A percentile compares a stretch with the other conserved stretches of the same genome.
phyloP scores from a whole-genome alignment of 23 red algal species.

The Gracilaria gracilis region DNA sequence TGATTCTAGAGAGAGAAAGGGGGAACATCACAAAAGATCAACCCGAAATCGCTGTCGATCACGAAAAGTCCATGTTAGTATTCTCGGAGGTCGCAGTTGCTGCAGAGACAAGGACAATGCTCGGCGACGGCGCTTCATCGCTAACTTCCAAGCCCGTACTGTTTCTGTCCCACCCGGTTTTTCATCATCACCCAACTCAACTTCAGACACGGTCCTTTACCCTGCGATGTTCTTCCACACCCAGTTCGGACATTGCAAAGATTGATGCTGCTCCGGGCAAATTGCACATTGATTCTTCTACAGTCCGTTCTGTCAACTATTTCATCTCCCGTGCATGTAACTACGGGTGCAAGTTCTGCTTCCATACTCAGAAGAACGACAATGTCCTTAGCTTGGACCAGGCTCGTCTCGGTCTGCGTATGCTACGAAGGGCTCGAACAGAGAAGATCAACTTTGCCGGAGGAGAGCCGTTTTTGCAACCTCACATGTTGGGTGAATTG shows the following conservation, averaged over 20 bases:
- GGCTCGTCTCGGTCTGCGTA: background rate
- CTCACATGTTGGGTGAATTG: background rate
- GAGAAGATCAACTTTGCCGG: slow-evolving; percentile 19
- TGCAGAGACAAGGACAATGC: background rate
- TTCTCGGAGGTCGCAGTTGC: background rate
- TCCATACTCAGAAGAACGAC: background rate
- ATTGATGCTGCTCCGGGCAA: background rate
- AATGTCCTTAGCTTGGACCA: background rate
- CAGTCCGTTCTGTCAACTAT: background rate
- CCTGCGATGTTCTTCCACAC: background rate
- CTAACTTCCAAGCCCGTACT: background rate
- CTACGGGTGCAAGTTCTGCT: slow-evolving; percentile 20
- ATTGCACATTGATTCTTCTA: background rate
- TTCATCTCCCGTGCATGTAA: slow-evolving; percentile 6
- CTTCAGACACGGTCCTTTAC: background rate
- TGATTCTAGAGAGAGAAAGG: too few relatives aligned
- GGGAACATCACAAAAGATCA: background rate
- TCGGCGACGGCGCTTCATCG: background rate
- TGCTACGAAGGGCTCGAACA: background rate
- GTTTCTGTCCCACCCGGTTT: background rate
- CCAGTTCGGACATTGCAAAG: background rate
- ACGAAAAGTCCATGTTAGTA: background rate
- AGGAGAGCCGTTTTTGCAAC: slow-evolving; percentile 16
- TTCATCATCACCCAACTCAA: background rate
- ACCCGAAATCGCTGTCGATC: background rate